A percentile compares a stretch with the other conserved stretches of the same genome.
phyloP scores from a whole-genome alignment of 2,329 filamentous ascomycete genomes.

The Colletotrichum sp. region DNA sequence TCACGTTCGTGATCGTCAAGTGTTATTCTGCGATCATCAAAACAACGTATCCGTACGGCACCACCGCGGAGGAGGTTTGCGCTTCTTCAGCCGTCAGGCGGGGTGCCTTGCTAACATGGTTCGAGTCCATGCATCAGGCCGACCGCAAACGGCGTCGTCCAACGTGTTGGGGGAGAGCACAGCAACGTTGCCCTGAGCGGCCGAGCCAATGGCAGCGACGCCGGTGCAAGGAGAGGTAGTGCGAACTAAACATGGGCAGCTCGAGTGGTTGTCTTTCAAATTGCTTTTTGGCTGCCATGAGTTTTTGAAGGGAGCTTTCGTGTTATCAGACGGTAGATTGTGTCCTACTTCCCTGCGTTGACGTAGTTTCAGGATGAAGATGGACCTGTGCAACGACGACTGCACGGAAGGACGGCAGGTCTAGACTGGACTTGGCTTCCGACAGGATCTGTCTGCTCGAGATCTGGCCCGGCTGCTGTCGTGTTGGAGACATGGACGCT shows the following conservation, averaged over 20 bases:
- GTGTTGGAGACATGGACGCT: background rate
- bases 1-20: background rate
- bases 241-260: background rate
- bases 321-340: background rate
- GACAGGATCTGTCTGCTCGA: background rate
- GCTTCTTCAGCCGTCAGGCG: background rate
- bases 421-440: background rate
- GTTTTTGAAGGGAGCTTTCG: conserved; percentile 8
- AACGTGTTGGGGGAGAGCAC: background rate
- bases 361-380: conserved; percentile 3
- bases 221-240: background rate
- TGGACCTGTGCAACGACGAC: background rate
- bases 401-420: background rate
- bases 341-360: conserved; percentile 3
- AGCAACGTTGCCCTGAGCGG: background rate
- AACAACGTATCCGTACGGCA: background rate
- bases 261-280: background rate
- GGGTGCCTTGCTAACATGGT: background rate
- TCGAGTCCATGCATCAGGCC: conserved; percentile 2
- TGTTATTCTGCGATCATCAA: background rate
- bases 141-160: background rate
- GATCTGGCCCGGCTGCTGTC: background rate
- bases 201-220: background rate
- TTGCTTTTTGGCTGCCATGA: background rate
- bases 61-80: background rate